Evolutionary conservation across 2,329 filamentous ascomycete species (phyloP).

Genomic region (Fusarium sarcochroum): DNA sequence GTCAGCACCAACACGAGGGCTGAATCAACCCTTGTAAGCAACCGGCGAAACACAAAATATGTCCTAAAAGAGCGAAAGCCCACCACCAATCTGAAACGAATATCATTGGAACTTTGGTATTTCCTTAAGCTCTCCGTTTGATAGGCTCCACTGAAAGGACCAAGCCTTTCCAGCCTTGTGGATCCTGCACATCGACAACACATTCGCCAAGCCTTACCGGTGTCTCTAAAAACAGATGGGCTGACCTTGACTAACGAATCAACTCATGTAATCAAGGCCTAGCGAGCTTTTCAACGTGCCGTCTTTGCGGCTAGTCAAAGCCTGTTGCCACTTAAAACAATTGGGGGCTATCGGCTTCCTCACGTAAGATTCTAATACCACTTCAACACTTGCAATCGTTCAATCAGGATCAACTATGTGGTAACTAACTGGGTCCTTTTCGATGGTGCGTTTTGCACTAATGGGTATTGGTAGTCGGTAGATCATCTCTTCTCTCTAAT

Average conservation of each 20-base stretch:
- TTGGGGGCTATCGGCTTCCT: constrained; percentile 26
- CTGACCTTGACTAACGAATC: not conserved
- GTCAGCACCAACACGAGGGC: not conserved
- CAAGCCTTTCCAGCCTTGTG: constrained; percentile 13
- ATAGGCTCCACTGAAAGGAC: not conserved
- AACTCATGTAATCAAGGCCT: not conserved
- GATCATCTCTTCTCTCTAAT: constrained; percentile 2
- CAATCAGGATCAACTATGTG: not conserved
- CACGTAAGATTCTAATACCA: constrained; percentile 27
- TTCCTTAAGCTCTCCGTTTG: not conserved
- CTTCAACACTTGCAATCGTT: constrained; percentile 2
- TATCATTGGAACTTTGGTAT: constrained; percentile 3
- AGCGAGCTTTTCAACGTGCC: not conserved
- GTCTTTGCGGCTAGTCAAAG: not conserved
- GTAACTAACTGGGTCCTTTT: not conserved
- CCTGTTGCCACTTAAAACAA: not conserved
- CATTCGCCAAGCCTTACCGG: constrained; percentile 13
- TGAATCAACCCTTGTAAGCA: not conserved
- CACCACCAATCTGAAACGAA: not conserved
- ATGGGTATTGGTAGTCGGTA: not conserved
- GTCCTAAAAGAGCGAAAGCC: constrained; percentile 3
- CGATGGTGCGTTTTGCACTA: not conserved
- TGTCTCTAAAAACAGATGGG: constrained; percentile 4
- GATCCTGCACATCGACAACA: not conserved
- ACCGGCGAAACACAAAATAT: constrained; percentile 4